Evolutionary conservation across 495 filamentous ascomycete species (phyloP).

Genomic region (Annulohypoxylon moriforme): DNA sequence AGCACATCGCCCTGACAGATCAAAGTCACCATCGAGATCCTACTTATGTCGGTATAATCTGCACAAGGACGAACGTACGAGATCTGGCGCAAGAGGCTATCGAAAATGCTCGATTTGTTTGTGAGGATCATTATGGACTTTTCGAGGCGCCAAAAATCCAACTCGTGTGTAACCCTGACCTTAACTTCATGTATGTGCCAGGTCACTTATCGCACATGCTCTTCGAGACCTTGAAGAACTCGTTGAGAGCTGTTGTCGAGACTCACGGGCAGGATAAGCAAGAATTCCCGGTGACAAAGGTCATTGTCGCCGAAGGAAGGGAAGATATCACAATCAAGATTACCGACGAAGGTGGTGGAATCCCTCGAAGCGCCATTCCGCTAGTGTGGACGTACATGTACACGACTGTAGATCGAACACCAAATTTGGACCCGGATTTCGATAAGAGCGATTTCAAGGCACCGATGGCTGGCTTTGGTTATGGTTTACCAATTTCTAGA

Average conservation of each 20-base stretch:
- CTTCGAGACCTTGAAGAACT: constrained; percentile 99
- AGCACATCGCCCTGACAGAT: constrained; percentile 96
- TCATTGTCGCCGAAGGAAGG: constrained; percentile 95
- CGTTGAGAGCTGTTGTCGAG: constrained; percentile 94
- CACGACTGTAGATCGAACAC: constrained; percentile 95
- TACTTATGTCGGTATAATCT: constrained; percentile 97
- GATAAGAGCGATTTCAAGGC: constrained; percentile 99
- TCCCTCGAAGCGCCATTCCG: constrained; percentile 89
- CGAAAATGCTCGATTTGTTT: constrained; percentile 97
- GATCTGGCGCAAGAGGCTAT: constrained; percentile 97
- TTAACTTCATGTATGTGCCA: constrained; percentile 99
- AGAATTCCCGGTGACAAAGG: constrained; percentile 94
- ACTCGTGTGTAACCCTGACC: constrained; percentile 89
- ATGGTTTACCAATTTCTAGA: constrained; percentile 91
- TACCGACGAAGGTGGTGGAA: constrained; percentile 95
- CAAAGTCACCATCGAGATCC: constrained; percentile 87
- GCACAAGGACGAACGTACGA: constrained; percentile 96
- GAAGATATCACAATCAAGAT: constrained; percentile 99
- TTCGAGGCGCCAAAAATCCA: constrained; percentile 98
- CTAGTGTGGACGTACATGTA: constrained; percentile 99
- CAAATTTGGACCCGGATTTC: constrained; percentile 94
- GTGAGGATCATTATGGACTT: constrained; percentile 97
- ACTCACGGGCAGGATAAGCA: constrained; percentile 94
- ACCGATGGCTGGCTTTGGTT: constrained; percentile 98
- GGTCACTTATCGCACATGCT: constrained; percentile 99